Percentiles rank a stretch among this genome's conserved stretches.
Evolutionary conservation across 768 basidiomycete species (phyloP).

Genomic region (Trametes maxima): DNA sequence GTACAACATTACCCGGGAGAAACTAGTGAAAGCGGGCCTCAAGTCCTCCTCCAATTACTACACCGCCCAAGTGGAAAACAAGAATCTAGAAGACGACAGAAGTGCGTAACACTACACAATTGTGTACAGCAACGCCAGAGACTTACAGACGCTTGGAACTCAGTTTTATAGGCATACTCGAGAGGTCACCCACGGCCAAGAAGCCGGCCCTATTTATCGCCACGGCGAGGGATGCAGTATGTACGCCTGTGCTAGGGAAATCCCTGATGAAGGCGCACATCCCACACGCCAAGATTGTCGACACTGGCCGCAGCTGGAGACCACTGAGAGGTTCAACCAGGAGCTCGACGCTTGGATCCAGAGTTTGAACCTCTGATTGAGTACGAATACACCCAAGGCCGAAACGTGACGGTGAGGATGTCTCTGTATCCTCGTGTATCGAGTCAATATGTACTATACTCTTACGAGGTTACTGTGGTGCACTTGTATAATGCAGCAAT

Average conservation of each 20-base stretch:
- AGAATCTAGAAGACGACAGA: conserved; percentile 31
- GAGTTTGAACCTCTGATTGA: background rate
- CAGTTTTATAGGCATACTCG: conserved; percentile 10
- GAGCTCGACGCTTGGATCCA: conserved; percentile 38
- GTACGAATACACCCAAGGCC: background rate
- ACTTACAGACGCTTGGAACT: background rate
- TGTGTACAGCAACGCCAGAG: background rate
- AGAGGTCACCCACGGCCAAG: conserved; percentile 30
- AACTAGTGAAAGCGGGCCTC: conserved; percentile 36
- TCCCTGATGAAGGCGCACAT: conserved; percentile 29
- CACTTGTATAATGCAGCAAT: no score
- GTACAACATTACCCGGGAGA: conserved; percentile 24
- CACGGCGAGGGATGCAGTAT: conserved; percentile 38
- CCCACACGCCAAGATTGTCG: conserved; percentile 34
- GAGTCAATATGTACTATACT: no score
- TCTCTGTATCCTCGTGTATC: no score
- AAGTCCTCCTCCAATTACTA: conserved; percentile 42
- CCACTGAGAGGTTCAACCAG: conserved; percentile 36
- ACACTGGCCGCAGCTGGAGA: conserved; percentile 44
- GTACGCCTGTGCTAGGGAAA: conserved; percentile 27
- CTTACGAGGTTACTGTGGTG: no score
- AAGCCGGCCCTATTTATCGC: conserved; percentile 42
- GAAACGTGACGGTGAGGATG: no score
- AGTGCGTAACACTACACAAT: conserved; percentile 24
- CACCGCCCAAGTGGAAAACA: conserved; percentile 28